Evolutionary conservation across 257 asterid genomes (phyloP).

Genomic region (Cordia subcordata): DNA sequence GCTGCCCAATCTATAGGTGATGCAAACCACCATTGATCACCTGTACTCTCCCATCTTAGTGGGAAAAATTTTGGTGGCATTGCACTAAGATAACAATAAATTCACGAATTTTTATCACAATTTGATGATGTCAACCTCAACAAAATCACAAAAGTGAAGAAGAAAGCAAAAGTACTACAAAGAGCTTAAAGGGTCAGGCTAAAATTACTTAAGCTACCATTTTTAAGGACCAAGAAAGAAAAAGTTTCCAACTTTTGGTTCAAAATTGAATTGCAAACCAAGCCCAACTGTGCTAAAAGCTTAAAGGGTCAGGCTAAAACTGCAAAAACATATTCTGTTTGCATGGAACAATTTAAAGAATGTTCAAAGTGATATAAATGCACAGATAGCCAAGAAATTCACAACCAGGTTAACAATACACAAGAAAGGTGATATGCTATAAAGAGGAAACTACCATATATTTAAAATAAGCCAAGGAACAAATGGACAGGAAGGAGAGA

Average conservation of each 20-base stretch:
- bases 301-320: background rate
- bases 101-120: background rate
- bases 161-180: background rate
- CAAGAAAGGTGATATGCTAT: background rate
- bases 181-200: background rate
- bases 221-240: background rate
- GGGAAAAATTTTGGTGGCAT: constrained; percentile 57
- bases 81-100: background rate
- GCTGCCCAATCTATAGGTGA: constrained; percentile 96
- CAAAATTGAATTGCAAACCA: background rate
- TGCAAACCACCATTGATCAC: constrained; percentile 96
- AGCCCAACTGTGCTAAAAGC: background rate
- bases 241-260: no score
- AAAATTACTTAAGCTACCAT: background rate
- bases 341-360: no score
- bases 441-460: background rate
- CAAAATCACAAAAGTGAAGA: no score
- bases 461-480: background rate
- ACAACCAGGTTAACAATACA: constrained; percentile 2
- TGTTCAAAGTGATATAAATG: background rate
- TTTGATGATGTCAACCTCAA: background rate
- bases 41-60: constrained; percentile 79
- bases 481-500: background rate
- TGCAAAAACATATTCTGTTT: no score
- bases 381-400: background rate